These are phyloP conservation scores for Lasiodiplodia sp. DNA, from an alignment of 2,329 filamentous ascomycete species.

Conservation along the genomic window DNA sequence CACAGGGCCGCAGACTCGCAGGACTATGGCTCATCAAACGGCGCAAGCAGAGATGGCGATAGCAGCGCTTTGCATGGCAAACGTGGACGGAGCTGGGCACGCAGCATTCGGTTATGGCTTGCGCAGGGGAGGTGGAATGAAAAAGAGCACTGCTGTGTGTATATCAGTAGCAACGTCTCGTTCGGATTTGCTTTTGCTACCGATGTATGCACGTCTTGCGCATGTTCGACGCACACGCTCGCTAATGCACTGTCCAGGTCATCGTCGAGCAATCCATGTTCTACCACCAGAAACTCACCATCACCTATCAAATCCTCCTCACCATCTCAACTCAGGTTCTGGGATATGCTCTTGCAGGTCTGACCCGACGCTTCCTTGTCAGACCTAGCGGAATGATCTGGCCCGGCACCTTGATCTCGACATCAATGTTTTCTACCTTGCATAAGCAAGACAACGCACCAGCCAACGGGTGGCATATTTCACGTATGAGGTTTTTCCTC, in stretches of 20 bases:
- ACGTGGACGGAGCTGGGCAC: slow-evolving; percentile 35
- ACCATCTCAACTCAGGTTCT: slow-evolving; percentile 87
- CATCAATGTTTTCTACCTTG: slow-evolving; percentile 86
- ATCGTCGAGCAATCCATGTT: slow-evolving; percentile 91
- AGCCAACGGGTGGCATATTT: slow-evolving; percentile 83
- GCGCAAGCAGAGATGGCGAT: neutral
- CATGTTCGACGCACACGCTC: neutral
- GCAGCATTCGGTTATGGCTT: slow-evolving; percentile 72
- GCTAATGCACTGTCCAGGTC: slow-evolving; percentile 53
- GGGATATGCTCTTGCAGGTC: slow-evolving; percentile 84
- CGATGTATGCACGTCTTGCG: slow-evolving; percentile 60
- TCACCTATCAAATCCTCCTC: slow-evolving; percentile 81
- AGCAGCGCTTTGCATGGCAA: neutral
- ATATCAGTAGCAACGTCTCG: slow-evolving; percentile 88
- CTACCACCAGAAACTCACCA: slow-evolving; percentile 80
- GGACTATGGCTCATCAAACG: slow-evolving; percentile 15
- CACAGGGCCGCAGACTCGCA: slow-evolving; percentile 26
- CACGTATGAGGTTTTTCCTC: slow-evolving; percentile 84
- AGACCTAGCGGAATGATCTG: slow-evolving; percentile 90
- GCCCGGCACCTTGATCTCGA: slow-evolving; percentile 87
- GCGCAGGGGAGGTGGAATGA: slow-evolving; percentile 85
- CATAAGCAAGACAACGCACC: slow-evolving; percentile 85
- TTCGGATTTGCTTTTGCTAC: slow-evolving; percentile 91
- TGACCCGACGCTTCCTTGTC: slow-evolving; percentile 82
- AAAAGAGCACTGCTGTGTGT: slow-evolving; percentile 88